Evolutionary conservation across 2,329 filamentous ascomycete species (phyloP).

Genomic region (Trichoderma arundinaceum): DNA sequence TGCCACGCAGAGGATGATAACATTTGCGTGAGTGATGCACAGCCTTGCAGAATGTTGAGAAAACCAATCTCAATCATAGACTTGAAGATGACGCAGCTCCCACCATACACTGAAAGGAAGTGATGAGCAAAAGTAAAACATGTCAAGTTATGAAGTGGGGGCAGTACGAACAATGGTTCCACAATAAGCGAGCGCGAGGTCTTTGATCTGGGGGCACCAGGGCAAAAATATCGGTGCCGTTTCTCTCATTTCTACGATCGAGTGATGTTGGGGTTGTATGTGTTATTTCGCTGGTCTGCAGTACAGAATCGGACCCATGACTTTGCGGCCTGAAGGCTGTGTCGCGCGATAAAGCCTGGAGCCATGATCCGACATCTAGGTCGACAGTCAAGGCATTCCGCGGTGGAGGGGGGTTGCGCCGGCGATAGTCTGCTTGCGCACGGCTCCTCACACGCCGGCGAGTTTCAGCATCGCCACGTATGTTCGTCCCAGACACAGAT

Average conservation of each 20-base stretch:
- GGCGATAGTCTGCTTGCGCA: constrained; percentile 22
- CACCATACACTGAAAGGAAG: constrained; percentile 2
- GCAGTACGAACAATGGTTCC: constrained; percentile 17
- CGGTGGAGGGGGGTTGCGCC: constrained; percentile 21
- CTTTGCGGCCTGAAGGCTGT: neutral
- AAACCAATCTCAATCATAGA: constrained; percentile 23
- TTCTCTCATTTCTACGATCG: neutral
- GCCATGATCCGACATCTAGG: constrained; percentile 21
- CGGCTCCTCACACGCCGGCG: constrained; percentile 22
- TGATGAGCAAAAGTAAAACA: neutral
- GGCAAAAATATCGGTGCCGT: neutral
- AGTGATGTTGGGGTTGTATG: neutral
- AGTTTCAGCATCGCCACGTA: constrained; percentile 21
- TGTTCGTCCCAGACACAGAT: constrained; percentile 19
- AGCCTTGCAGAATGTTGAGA: constrained; percentile 14
- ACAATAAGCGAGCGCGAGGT: constrained; percentile 8
- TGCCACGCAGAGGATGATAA: constrained; percentile 21
- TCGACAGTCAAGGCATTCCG: constrained; percentile 19
- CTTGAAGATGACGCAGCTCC: constrained; percentile 27
- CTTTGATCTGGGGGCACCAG: constrained; percentile 17
- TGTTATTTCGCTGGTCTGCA: neutral
- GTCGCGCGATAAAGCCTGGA: constrained; percentile 18
- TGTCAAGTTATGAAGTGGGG: neutral
- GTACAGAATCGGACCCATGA: neutral
- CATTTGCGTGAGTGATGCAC: constrained; percentile 25